A percentile compares a stretch with the other conserved stretches of the same genome.
These are phyloP conservation scores for Cyclotella kingstonii DNA, from an alignment of 108 stramenopile species.

Conservation along the genomic window DNA sequence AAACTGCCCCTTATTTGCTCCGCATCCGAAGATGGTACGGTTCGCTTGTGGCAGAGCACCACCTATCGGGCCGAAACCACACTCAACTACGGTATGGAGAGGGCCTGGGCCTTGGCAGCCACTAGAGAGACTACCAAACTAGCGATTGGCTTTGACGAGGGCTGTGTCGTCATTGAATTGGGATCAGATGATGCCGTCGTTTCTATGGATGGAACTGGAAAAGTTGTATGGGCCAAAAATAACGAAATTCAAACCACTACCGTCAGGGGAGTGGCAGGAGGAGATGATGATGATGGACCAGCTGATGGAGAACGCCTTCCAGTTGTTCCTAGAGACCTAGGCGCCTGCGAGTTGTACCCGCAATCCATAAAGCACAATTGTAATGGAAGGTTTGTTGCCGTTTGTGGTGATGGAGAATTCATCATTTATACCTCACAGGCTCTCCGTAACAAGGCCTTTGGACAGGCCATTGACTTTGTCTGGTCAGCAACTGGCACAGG, in stretches of 20 bases:
- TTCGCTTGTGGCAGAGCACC: slow-evolving; percentile 96
- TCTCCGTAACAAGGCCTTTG: slow-evolving; percentile 97
- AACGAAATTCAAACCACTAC: slow-evolving; percentile 95
- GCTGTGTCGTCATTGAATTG: slow-evolving; percentile 96
- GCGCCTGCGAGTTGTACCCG: slow-evolving; percentile 94
- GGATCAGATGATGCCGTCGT: slow-evolving; percentile 98
- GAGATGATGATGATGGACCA: slow-evolving; percentile 73
- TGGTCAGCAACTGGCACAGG: slow-evolving; percentile 96
- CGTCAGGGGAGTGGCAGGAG: slow-evolving; percentile 79
- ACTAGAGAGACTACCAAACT: slow-evolving; percentile 93
- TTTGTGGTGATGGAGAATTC: slow-evolving; percentile 99
- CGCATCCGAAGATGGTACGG: slow-evolving; percentile 98
- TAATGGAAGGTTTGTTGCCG: slow-evolving; percentile 97
- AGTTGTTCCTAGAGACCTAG: slow-evolving; percentile 87
- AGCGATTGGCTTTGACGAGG: slow-evolving; percentile 99
- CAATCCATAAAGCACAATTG: slow-evolving; percentile 95
- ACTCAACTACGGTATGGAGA: slow-evolving; percentile 99
- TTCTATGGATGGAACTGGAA: slow-evolving; percentile 96
- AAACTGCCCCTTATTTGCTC: slow-evolving; percentile 96
- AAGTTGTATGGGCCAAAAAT: slow-evolving; percentile 96
- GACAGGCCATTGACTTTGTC: slow-evolving; percentile 96
- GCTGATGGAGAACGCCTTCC: slow-evolving; percentile 88
- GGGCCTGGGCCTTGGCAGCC: slow-evolving; percentile 96
- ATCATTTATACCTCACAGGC: slow-evolving; percentile 99
- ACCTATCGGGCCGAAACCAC: slow-evolving; percentile 98